Percentiles rank a stretch among this genome's conserved stretches.
phyloP scores from a whole-genome alignment of 805 yeast species.

The Zygotorulaspora florentina region DNA sequence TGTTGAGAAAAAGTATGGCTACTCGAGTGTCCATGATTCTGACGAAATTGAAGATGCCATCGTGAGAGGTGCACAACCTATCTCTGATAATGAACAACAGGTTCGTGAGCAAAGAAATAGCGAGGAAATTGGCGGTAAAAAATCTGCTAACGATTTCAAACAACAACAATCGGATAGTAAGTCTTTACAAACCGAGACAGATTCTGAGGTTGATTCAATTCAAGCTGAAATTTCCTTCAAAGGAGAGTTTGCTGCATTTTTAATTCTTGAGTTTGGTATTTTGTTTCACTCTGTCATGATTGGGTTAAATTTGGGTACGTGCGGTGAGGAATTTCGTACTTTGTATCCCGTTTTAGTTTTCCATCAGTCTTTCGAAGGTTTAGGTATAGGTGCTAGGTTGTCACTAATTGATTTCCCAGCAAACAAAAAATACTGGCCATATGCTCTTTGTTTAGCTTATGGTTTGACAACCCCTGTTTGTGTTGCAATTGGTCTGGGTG shows the following conservation, averaged over 20 bases:
- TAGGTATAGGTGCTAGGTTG: slow-evolving; percentile 70
- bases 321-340: slow-evolving; percentile 60
- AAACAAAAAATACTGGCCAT: slow-evolving; percentile 38
- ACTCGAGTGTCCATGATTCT: slow-evolving; percentile 23
- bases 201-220: slow-evolving; percentile 10
- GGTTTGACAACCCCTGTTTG: slow-evolving; percentile 63
- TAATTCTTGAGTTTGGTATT: slow-evolving; percentile 67
- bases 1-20: slow-evolving; percentile 38
- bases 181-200: slow-evolving; percentile 2
- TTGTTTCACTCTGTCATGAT: slow-evolving; percentile 72
- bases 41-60: slow-evolving; percentile 20
- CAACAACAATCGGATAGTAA: background rate
- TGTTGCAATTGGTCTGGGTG: slow-evolving; percentile 71
- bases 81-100: background rate
- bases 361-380: slow-evolving; percentile 78
- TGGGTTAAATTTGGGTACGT: slow-evolving; percentile 62
- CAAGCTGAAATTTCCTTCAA: slow-evolving; percentile 9
- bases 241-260: slow-evolving; percentile 39
- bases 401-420: slow-evolving; percentile 56
- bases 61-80: slow-evolving; percentile 6
- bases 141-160: background rate
- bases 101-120: no score
- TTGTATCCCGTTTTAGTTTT: slow-evolving; percentile 62
- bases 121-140: background rate
- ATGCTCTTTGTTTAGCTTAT: slow-evolving; percentile 47